phyloP scores from a whole-genome alignment of 257 asterid genomes.

The Pogostemon cablin region DNA sequence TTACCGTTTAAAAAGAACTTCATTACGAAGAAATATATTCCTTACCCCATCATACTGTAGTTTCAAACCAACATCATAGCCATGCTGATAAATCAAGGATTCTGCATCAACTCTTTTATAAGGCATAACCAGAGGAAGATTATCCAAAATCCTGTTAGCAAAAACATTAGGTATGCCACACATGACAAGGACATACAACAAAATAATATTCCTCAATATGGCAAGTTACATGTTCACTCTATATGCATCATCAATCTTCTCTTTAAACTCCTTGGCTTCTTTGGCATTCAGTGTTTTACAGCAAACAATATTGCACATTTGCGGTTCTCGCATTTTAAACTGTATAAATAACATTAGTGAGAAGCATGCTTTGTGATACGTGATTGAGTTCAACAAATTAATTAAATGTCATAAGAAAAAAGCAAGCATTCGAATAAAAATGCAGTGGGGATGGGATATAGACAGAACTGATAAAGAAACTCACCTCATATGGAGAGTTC shows the following conservation, averaged over 20 bases:
- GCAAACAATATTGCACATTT: constrained; percentile 56
- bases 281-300: constrained; percentile 45
- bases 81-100: constrained; percentile 70
- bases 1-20: background rate
- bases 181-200: constrained; percentile 10
- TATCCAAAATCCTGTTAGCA: constrained; percentile 79
- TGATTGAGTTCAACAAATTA: background rate
- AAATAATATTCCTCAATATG: background rate
- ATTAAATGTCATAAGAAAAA: background rate
- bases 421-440: background rate
- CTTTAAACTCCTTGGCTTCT: constrained; percentile 45
- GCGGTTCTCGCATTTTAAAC: constrained; percentile 70
- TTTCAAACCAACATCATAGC: constrained; percentile 73
- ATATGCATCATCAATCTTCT: constrained; percentile 41
- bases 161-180: constrained; percentile 22
- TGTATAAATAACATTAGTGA: constrained; percentile 35
- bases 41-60: constrained; percentile 82
- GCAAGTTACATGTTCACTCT: constrained; percentile 57
- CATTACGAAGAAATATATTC: constrained; percentile 25
- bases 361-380: background rate
- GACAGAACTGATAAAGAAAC: background rate
- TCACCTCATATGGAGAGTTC: constrained; percentile 66
- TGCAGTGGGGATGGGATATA: background rate
- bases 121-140: constrained; percentile 89
- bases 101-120: constrained; percentile 55